These are phyloP conservation scores for Stenogyne calaminthoides DNA, from an alignment of 305 asterid genomes.

Conservation along the genomic window DNA sequence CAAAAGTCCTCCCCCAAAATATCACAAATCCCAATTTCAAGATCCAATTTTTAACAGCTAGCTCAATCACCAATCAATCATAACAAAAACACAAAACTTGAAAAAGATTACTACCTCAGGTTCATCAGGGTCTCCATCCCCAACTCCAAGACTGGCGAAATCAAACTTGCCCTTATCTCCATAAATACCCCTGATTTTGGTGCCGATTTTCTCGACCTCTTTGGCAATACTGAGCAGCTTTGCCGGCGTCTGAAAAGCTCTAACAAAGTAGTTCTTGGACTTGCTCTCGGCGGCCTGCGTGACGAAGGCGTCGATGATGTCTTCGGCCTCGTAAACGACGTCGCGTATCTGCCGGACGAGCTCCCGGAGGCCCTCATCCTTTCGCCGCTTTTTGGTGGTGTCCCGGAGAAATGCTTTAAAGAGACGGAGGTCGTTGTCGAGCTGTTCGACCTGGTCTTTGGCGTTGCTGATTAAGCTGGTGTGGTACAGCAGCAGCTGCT, in stretches of 20 bases:
- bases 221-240: conserved; percentile 34
- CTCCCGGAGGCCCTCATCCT: conserved; percentile 40
- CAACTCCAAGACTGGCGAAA: conserved; percentile 27
- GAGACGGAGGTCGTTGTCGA: conserved; percentile 44
- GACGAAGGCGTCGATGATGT: conserved; percentile 43
- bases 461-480: conserved; percentile 34
- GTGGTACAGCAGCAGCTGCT: conserved; percentile 43
- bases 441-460: conserved; percentile 31
- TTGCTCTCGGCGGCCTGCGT: conserved; percentile 39
- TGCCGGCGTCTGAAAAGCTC: conserved; percentile 24
- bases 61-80: no score
- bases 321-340: conserved; percentile 51
- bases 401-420: conserved; percentile 44
- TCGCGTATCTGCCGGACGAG: conserved; percentile 42
- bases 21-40: no score
- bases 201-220: conserved; percentile 31
- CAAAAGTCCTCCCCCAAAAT: no score
- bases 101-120: conserved; percentile 21
- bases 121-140: conserved; percentile 31
- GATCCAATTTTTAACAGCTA: not conserved
- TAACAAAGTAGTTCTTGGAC: conserved; percentile 28
- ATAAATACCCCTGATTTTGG: conserved; percentile 30
- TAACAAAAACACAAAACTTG: no score
- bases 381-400: conserved; percentile 42
- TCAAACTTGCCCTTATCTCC: conserved; percentile 32